Evolutionary conservation across 331 rosid genomes (phyloP).

Genomic region (Dryas integrifolia): DNA sequence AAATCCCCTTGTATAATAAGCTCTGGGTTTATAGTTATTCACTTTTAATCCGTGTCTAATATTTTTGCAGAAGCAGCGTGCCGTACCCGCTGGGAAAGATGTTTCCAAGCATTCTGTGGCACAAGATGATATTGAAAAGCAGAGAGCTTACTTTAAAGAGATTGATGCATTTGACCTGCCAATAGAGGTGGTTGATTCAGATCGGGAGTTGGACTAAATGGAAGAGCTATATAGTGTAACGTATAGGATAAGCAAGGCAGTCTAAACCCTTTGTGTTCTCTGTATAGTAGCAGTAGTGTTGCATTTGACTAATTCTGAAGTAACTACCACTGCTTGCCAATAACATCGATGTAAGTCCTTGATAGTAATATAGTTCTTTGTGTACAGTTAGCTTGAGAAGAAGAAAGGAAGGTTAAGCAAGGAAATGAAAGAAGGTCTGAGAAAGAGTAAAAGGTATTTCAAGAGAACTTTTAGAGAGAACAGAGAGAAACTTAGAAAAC

Average conservation of each 20-base stretch:
- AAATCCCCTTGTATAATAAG: not conserved
- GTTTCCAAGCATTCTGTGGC: conserved; percentile 18
- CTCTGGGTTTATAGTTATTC: conserved; percentile 1
- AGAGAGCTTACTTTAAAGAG: conserved; percentile 50
- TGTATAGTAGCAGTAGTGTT: conserved; percentile 26
- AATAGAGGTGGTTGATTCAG: conserved; percentile 45
- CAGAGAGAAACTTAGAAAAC: not conserved
- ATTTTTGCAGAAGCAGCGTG: conserved; percentile 36
- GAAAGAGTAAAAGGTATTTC: not conserved
- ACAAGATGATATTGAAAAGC: conserved; percentile 37
- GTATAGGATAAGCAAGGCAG: conserved; percentile 8
- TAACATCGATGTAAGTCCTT: conserved; percentile 1
- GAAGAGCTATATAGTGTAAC: not conserved
- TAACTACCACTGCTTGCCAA: conserved; percentile 4
- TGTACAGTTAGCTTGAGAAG: conserved; percentile 16
- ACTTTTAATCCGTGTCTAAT: conserved; percentile 12
- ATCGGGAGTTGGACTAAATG: conserved; percentile 30
- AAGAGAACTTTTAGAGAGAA: not conserved
- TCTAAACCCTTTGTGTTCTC: not conserved
- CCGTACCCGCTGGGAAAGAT: not conserved
- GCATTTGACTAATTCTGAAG: conserved; percentile 2
- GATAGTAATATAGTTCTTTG: not conserved
- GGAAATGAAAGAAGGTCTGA: not conserved
- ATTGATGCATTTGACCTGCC: conserved; percentile 49
- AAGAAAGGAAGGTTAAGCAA: not conserved